A percentile compares a stretch with the other conserved stretches of the same genome.
phyloP scores from a whole-genome alignment of 2,329 filamentous ascomycete genomes.

The Microdochium nivale region DNA sequence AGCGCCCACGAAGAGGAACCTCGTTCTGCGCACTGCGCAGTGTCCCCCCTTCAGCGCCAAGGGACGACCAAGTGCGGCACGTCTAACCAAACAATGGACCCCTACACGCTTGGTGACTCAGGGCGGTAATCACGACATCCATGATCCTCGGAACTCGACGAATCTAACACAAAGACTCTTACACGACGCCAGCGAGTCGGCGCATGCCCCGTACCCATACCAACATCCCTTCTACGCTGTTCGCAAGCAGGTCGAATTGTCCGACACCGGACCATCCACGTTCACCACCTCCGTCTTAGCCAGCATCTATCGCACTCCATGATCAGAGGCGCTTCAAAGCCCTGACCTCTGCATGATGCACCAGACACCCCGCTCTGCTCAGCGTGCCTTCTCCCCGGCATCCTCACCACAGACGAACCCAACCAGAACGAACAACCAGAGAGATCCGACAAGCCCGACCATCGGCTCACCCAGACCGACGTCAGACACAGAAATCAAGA shows the following conservation, averaged over 20 bases:
- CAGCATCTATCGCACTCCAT: background rate
- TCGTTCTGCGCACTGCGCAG: background rate
- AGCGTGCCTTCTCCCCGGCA: conserved; percentile 64
- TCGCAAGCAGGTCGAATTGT: background rate
- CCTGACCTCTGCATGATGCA: conserved; percentile 55
- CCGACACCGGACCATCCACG: background rate
- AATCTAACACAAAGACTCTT: background rate
- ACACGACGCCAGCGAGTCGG: background rate
- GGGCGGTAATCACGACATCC: background rate
- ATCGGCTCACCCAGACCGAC: background rate
- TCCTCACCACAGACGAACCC: conserved; percentile 65
- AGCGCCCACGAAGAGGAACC: background rate
- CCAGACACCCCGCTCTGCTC: conserved; percentile 74
- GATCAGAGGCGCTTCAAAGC: background rate
- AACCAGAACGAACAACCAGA: conserved; percentile 62
- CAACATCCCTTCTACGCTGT: background rate
- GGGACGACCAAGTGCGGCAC: background rate
- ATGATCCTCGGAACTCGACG: background rate
- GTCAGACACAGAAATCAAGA: conserved; percentile 17
- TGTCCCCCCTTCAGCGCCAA: background rate
- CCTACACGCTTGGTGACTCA: background rate
- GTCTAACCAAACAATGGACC: background rate
- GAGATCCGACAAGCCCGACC: conserved; percentile 42
- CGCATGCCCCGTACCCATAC: background rate
- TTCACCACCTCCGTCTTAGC: background rate